Percentiles rank a stretch among this genome's conserved stretches.
phyloP scores from a whole-genome alignment of 192 early-diverging fungal species.

The Entomortierella chlamydospora region DNA sequence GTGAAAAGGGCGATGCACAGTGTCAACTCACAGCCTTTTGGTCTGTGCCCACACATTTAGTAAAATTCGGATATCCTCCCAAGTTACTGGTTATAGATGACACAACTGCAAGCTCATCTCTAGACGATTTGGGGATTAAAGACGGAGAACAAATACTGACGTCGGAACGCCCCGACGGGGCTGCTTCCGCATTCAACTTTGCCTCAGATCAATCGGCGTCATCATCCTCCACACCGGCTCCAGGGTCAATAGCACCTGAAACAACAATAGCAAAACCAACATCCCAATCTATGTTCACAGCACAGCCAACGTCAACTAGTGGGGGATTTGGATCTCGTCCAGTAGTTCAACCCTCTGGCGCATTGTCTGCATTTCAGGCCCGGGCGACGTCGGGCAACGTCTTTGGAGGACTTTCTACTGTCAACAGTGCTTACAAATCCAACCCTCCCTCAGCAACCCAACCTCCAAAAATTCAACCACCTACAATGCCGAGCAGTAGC shows the following conservation, averaged over 20 bases:
- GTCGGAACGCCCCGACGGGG: constrained; percentile 19
- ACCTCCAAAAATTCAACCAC: neutral
- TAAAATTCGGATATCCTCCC: constrained; percentile 56
- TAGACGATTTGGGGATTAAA: constrained; percentile 38
- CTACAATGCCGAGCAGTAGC: neutral
- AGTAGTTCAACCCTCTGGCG: neutral
- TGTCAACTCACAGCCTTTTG: neutral
- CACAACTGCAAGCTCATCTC: constrained; percentile 6
- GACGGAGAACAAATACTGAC: constrained; percentile 52
- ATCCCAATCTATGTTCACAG: neutral
- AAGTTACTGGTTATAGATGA: constrained; percentile 17
- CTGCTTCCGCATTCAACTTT: constrained; percentile 12
- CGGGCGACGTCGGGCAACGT: neutral
- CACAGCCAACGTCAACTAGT: neutral
- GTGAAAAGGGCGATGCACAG: no score
- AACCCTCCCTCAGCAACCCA: neutral
- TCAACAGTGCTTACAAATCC: constrained; percentile 12
- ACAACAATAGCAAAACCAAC: neutral
- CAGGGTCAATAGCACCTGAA: neutral
- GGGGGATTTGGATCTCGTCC: constrained; percentile 27
- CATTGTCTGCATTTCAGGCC: constrained; percentile 26
- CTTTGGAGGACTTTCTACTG: constrained; percentile 20
- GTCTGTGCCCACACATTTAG: neutral
- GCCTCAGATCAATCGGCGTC: neutral
- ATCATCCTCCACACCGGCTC: neutral